Base-by-base conservation (phyloP, 805 yeast genomes). In the Hanseniaspora nectarophila region DNA sequence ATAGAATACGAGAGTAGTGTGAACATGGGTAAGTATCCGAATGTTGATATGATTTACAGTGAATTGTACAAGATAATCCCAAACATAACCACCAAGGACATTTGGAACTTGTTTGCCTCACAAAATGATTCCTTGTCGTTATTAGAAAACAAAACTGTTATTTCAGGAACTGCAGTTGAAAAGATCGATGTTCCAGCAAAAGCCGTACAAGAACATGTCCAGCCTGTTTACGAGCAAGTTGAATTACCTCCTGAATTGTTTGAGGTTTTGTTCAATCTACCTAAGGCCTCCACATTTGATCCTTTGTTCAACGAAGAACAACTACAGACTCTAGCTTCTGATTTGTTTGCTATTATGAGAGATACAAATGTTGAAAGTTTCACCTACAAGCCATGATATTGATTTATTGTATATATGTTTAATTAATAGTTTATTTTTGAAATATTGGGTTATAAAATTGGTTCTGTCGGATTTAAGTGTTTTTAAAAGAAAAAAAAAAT, bases 1-100 rank as follows among this genome's bases (percentile, higher is more conserved):
- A 39, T 47, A 7, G 33, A 18, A 10, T 47, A 47, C 29, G 51
- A 47, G 23, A 39, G 43, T 9, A 34, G 45, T 15, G 18, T 47
- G 16, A 47, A 39, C 40, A 47, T 47, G 51, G 51, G 51, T n/a
- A 47, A 47, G 35, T 47, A 47, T n/a, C 35, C 35, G 4, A 47
- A 47, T 24, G 51, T 47, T n/a, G 51, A 47, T 8, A 31, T 43
- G 4, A 47, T 40, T 15, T 47, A 47, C 21, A 32, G 9, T n/a
- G 51, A 47, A 18, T 13, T 47, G 12, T 47, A 24, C 34, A 47
- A 40, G 20, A 32, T 21, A 7, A 32, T 47, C n/a, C 51, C 51
- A 1, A 43, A 43, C 12, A 40, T 40, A 2, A 40, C 51, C 18
- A 23, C 39, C 18, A 12, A 21, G 21, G 51, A 47, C 13, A 18